These are phyloP conservation scores for Heliosperma pusillum DNA, from an alignment of 148 eudicot species.

Conservation along the genomic window DNA sequence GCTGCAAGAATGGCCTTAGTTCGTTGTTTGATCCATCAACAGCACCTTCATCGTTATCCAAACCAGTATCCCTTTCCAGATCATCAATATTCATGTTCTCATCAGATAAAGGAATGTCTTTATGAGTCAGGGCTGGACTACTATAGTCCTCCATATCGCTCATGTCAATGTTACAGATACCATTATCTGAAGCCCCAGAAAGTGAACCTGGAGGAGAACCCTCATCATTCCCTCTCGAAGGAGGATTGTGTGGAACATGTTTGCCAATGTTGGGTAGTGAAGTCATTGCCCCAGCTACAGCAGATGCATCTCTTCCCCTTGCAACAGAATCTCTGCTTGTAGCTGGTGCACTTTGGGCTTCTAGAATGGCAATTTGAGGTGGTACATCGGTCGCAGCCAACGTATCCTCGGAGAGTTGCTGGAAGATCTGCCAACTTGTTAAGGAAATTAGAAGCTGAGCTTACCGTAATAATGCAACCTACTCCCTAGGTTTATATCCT, in stretches of 20 bases:
- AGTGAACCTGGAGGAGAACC: constrained; percentile 41
- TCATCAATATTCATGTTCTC: constrained; percentile 46
- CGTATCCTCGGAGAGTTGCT: constrained; percentile 53
- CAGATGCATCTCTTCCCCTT: constrained; percentile 61
- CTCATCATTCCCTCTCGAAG: constrained; percentile 52
- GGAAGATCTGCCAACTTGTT: constrained; percentile 58
- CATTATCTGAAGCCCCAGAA: constrained; percentile 59
- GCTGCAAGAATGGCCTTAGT: constrained; percentile 46
- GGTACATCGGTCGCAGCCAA: constrained; percentile 38
- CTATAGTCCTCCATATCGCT: constrained; percentile 48
- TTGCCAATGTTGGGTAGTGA: constrained; percentile 56
- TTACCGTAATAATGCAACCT: neutral
- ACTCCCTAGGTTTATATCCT: neutral
- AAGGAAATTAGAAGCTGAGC: constrained; percentile 32
- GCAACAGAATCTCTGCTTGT: constrained; percentile 46
- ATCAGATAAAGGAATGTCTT: constrained; percentile 38
- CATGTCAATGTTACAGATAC: constrained; percentile 48
- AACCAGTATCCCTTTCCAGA: constrained; percentile 35
- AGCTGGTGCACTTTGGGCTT: constrained; percentile 59
- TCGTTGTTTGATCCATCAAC: constrained; percentile 35
- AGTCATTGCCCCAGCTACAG: constrained; percentile 74
- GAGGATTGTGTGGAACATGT: constrained; percentile 57
- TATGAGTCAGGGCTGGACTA: constrained; percentile 40
- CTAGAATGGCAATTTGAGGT: constrained; percentile 60
- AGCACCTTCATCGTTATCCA: constrained; percentile 48